Evolutionary conservation across 768 basidiomycete genomes (phyloP), one percentile per base, ranked within the genome.

Genomic region (Suillus americanus): DNA sequence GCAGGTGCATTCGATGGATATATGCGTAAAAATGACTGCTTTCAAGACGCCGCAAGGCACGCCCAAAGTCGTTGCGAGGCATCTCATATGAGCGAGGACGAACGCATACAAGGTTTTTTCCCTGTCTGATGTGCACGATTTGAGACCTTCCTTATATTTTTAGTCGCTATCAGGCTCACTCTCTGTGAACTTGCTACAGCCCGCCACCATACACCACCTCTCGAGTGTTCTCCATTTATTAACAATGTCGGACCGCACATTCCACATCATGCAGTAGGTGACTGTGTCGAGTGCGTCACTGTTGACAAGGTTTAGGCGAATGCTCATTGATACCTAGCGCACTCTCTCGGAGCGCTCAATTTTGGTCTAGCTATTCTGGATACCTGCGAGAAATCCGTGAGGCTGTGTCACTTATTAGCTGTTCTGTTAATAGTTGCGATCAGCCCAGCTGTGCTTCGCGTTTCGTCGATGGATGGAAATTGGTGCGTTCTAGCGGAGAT

Each of bases 361-460:
- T 88, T 70, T 93, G 91, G 91, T 91, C 91, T 4, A 91, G 89
- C 63, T 92, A 92, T 74, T 93, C 91, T 3, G 91, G 91, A 0
- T 92, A 93, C 75, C 80, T 93, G 60, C 85, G 91, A 51, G 90
- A 92, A 80, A 81, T 90, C 63, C 85, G 91, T 90, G 72, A 73
- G 90, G 85, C 63, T 66, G 30, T 45, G 43, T 61, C 57, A 35
- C 64, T 61, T 61, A 28, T 51, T 54, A 41, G 48, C 54, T 41
- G 33, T 51, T 62, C 43, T 50, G 64, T 57, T 75, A 72, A 77
- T 72, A 66, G 69, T 65, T 62, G 66, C 46, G 8, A 68, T 41
- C 64, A 92, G 91, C 90, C 38, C 90, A 91, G 78, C 80, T 92
- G 23, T 92, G 91, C 74, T 86, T 86, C 73, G 88, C 89, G 4